These are phyloP conservation scores for Phlebiopsis gigantea DNA, from an alignment of 768 basidiomycete genomes.

Conservation along the genomic window DNA sequence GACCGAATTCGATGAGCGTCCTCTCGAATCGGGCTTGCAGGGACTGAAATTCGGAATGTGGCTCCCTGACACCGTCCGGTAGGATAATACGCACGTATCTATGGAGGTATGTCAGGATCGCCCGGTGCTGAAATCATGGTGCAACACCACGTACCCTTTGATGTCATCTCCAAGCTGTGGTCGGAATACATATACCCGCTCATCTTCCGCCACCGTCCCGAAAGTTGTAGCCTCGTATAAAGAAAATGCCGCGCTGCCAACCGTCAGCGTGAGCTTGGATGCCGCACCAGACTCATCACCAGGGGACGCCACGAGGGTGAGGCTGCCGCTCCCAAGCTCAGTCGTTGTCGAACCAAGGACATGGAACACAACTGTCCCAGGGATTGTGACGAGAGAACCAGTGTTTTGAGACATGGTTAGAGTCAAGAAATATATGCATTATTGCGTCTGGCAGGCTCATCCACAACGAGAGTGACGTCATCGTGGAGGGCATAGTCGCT, in stretches of 20 bases:
- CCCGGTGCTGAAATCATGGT: not conserved
- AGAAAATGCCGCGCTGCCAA: conserved; percentile 13
- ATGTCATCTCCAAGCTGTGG: conserved; percentile 10
- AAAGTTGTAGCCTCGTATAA: conserved; percentile 10
- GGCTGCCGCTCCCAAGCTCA: conserved; percentile 17
- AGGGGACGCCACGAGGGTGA: conserved; percentile 15
- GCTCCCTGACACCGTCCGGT: conserved; percentile 9
- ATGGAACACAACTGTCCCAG: conserved; percentile 15
- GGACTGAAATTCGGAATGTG: conserved; percentile 5
- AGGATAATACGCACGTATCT: conserved; percentile 11
- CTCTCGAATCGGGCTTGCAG: conserved; percentile 19
- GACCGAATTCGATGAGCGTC: conserved; percentile 18
- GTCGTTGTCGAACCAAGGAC: conserved; percentile 16
- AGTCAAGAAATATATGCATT: not conserved
- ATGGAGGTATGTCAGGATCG: not conserved
- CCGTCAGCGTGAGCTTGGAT: conserved; percentile 9
- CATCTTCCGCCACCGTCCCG: conserved; percentile 14
- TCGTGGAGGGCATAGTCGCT: not conserved
- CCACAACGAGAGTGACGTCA: not conserved
- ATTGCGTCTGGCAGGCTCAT: not conserved
- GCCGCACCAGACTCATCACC: not conserved
- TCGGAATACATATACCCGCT: conserved; percentile 13
- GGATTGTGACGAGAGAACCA: conserved; percentile 11
- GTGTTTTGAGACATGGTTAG: not conserved
- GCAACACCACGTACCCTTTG: conserved; percentile 6